Evolutionary conservation across 176 grass and related monocot genomes (phyloP).

Genomic region (Carex kokanica): DNA sequence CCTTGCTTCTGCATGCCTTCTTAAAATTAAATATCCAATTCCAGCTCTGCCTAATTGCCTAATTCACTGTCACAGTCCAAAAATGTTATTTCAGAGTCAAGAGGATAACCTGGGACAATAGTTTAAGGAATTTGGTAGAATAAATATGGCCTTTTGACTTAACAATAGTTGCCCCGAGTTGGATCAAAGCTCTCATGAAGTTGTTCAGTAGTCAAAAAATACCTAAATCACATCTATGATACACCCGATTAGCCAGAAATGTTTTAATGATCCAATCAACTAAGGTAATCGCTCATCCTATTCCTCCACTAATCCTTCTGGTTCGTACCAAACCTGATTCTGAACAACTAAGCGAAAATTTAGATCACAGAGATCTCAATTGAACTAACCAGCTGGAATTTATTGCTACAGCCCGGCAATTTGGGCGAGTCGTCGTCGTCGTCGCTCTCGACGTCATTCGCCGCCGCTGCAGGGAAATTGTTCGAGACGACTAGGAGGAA

Average conservation of each 20-base stretch:
- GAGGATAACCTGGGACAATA: not conserved
- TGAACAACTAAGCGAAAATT: not conserved
- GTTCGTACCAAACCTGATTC: slow-evolving; percentile 13
- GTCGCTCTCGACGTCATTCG: slow-evolving; percentile 67
- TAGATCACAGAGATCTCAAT: slow-evolving; percentile 2
- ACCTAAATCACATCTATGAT: slow-evolving; percentile 7
- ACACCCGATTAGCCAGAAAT: not conserved
- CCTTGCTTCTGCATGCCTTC: not conserved
- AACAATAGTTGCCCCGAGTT: not conserved
- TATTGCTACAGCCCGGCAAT: slow-evolving; percentile 73
- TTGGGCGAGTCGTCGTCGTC: slow-evolving; percentile 47
- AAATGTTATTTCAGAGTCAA: not conserved
- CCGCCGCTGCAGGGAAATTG: slow-evolving; percentile 19
- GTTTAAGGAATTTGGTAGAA: not conserved
- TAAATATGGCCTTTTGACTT: not conserved
- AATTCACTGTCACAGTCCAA: not conserved
- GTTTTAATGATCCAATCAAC: slow-evolving; percentile 4
- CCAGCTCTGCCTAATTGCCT: not conserved
- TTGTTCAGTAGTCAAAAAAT: not conserved
- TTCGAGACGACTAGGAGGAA: slow-evolving; percentile 39
- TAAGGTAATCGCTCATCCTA: not conserved
- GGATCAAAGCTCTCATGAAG: not conserved
- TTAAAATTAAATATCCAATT: not conserved
- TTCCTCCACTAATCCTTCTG: not conserved
- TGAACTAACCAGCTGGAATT: slow-evolving; percentile 79